Percentiles rank a stretch among this genome's conserved stretches.
Evolutionary conservation across 1,284 basidiomycete genomes (phyloP).

Genomic region (Fomitopsis betulina): DNA sequence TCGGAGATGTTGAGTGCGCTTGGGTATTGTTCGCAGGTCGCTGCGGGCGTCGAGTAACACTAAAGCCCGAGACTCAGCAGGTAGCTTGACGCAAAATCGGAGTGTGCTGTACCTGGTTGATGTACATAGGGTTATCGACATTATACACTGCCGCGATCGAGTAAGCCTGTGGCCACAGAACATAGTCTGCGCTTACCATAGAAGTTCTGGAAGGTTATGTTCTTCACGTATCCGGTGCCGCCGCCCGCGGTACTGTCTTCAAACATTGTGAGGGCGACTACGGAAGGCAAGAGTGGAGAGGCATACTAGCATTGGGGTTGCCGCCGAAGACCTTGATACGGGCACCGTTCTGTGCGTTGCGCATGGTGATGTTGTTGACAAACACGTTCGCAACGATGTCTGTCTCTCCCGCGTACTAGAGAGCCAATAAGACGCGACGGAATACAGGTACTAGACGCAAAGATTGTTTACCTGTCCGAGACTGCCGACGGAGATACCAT

Average conservation of each 20-base stretch:
- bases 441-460: constrained; percentile 9
- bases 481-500: constrained; percentile 60
- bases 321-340: constrained; percentile 69
- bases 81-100: background rate
- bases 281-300: too few species aligned
- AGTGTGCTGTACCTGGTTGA: constrained; percentile 39
- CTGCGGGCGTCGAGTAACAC: constrained; percentile 49
- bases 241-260: constrained; percentile 39
- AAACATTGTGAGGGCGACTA: background rate
- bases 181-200: constrained; percentile 12
- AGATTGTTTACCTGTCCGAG: constrained; percentile 23
- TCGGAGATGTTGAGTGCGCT: constrained; percentile 45
- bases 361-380: constrained; percentile 52
- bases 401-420: constrained; percentile 51
- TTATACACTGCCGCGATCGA: constrained; percentile 31
- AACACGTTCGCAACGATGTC: constrained; percentile 68
- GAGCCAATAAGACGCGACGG: background rate
- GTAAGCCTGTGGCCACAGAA: background rate
- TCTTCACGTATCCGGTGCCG: constrained; percentile 56
- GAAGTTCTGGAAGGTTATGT: constrained; percentile 49
- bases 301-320: constrained; percentile 24
- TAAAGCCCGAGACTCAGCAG: constrained; percentile 18
- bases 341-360: constrained; percentile 58
- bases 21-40: constrained; percentile 44
- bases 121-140: constrained; percentile 52